Conservation (phyloP, 148 eudicot species). For the Heliamphora exappendiculata region DNA sequence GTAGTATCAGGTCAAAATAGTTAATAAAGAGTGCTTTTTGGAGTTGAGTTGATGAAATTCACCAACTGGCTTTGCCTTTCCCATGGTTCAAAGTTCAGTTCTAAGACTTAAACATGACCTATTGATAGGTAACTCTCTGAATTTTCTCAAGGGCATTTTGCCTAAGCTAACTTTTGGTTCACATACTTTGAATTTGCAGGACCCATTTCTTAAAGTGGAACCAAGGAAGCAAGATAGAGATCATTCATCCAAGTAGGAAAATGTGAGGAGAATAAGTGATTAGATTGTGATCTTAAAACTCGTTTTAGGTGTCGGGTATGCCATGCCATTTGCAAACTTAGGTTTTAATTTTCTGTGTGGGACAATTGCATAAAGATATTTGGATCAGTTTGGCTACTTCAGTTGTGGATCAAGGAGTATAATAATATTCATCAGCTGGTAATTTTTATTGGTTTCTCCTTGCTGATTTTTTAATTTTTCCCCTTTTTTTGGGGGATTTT, state of each 20-base stretch:
- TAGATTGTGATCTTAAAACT: slow-evolving; percentile 9
- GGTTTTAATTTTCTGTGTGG: neutral
- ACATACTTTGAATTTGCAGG: slow-evolving; percentile 18
- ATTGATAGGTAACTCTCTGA: neutral
- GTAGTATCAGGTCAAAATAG: neutral
- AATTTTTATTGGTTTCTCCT: neutral
- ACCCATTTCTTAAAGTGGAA: slow-evolving; percentile 25
- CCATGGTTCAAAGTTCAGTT: neutral
- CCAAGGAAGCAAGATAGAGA: slow-evolving; percentile 25
- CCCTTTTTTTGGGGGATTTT: neutral
- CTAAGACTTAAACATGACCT: too few relatives aligned
- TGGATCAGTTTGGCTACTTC: neutral
- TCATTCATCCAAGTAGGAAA: slow-evolving; percentile 30
- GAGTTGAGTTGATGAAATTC: neutral
- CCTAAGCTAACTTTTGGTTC: neutral
- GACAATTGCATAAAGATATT: neutral
- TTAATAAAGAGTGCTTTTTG: neutral
- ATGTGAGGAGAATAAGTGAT: neutral
- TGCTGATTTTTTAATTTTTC: neutral
- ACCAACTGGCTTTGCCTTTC: neutral
- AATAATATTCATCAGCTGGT: neutral
- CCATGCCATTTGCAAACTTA: neutral
- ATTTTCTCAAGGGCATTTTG: neutral
- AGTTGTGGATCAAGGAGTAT: neutral
- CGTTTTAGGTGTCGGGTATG: slow-evolving; percentile 2